Percentiles rank a stretch among this genome's conserved stretches.
Conservation (phyloP, 2,329 filamentous ascomycete species). For the Aspergillus intermedius region DNA sequence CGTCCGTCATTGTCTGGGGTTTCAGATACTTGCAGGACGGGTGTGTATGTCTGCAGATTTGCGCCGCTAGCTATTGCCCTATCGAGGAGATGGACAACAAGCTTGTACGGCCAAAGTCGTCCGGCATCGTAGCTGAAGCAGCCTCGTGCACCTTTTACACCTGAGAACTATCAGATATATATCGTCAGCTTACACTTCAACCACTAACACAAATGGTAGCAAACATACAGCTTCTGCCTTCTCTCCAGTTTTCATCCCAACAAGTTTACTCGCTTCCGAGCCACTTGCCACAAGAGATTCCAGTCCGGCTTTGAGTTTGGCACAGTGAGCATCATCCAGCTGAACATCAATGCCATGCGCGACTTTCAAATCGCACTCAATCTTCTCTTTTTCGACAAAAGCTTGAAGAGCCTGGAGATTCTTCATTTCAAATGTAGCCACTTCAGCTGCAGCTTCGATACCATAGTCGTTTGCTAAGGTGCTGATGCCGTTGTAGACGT, state of each 20-base stretch:
- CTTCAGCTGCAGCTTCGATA: constrained; percentile 29
- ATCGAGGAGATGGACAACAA: constrained; percentile 66
- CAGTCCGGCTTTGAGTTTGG: constrained; percentile 24
- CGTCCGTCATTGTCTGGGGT: constrained; percentile 14
- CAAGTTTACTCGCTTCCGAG: constrained; percentile 21
- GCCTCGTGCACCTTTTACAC: constrained; percentile 32
- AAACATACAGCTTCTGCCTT: constrained; percentile 19
- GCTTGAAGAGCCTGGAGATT: constrained; percentile 36
- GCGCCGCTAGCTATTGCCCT: constrained; percentile 45
- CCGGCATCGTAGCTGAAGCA: constrained; percentile 29
- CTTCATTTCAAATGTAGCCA: constrained; percentile 35
- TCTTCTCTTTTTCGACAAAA: constrained; percentile 34
- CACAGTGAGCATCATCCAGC: constrained; percentile 23
- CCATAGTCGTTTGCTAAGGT: constrained; percentile 28
- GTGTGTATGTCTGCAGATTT: constrained; percentile 50
- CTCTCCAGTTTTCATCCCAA: constrained; percentile 15
- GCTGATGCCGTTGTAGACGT: constrained; percentile 33
- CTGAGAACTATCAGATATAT: constrained; percentile 20
- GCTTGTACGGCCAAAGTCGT: constrained; percentile 62
- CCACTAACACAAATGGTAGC: not conserved
- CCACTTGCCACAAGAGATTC: constrained; percentile 21
- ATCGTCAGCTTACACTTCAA: not conserved
- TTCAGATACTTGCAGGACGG: constrained; percentile 30
- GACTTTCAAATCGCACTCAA: constrained; percentile 40
- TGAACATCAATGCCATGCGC: constrained; percentile 36